phyloP scores from a whole-genome alignment of 805 yeast species.

The Yamadazyma nakazawae region DNA sequence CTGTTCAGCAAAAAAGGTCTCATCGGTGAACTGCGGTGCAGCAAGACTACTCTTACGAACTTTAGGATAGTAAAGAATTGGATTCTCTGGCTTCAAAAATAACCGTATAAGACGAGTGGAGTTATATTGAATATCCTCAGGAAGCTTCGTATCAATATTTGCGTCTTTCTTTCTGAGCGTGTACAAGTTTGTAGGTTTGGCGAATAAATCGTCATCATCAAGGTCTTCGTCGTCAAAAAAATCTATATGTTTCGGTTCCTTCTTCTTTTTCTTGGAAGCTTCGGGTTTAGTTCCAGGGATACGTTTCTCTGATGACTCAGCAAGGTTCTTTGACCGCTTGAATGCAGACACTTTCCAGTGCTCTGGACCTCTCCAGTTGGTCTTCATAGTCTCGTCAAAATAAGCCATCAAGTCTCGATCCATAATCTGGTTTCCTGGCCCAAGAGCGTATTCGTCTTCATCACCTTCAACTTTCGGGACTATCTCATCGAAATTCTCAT shows the following conservation, averaged over 20 bases:
- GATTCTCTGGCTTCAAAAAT: conserved; percentile 58
- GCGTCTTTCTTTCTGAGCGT: conserved; percentile 13
- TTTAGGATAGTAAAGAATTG: conserved; percentile 17
- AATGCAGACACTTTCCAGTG: conserved; percentile 81
- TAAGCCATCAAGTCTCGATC: conserved; percentile 73
- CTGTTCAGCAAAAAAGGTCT: conserved; percentile 68
- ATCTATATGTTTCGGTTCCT: conserved; percentile 24
- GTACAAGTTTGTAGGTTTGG: conserved; percentile 23
- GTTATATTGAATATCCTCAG: conserved; percentile 70
- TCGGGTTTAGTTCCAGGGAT: conserved; percentile 1
- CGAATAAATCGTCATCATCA: conserved; percentile 32
- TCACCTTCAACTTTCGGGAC: conserved; percentile 8
- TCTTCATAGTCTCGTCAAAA: conserved; percentile 67
- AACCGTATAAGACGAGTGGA: conserved; percentile 64
- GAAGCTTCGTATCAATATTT: conserved; percentile 45
- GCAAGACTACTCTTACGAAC: conserved; percentile 7
- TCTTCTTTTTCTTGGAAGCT: conserved; percentile 5
- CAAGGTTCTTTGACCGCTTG: conserved; percentile 39
- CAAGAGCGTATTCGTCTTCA: conserved; percentile 13
- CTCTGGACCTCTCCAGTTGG: conserved; percentile 86
- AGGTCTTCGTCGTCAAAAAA: conserved; percentile 32
- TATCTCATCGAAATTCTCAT: conserved; percentile 15
- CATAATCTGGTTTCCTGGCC: conserved; percentile 26
- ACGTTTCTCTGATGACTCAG: conserved; percentile 12
- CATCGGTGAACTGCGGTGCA: conserved; percentile 46